phyloP scores from a whole-genome alignment of 2,329 filamentous ascomycete genomes.

The Zelopaecilomyces penicillatus region DNA sequence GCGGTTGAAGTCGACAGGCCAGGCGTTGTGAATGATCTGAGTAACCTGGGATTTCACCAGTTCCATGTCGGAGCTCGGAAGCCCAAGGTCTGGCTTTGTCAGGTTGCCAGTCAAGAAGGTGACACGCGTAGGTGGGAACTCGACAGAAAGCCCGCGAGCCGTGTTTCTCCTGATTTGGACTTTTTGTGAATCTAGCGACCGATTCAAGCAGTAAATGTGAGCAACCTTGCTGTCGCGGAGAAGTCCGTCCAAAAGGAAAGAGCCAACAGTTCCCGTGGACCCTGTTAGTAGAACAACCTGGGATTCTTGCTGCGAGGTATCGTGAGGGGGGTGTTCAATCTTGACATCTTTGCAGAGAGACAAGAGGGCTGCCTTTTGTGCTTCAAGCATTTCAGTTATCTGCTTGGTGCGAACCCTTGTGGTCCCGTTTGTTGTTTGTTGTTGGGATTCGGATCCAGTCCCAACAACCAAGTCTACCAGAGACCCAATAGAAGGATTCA shows the following conservation, averaged over 20 bases:
- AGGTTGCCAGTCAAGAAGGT: slow-evolving; percentile 4
- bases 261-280: slow-evolving; percentile 7
- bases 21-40: slow-evolving; percentile 8
- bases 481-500: background rate
- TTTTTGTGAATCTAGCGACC: background rate
- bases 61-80: background rate
- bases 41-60: background rate
- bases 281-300: slow-evolving; percentile 6
- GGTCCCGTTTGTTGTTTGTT: background rate
- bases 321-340: background rate
- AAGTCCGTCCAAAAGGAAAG: slow-evolving; percentile 6
- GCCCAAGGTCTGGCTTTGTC: background rate
- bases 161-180: slow-evolving; percentile 1
- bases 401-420: background rate
- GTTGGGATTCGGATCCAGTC: background rate
- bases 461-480: background rate
- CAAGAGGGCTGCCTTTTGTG: background rate
- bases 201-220: slow-evolving; percentile 7
- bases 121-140: background rate
- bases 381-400: background rate
- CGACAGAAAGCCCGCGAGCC: background rate
- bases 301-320: background rate
- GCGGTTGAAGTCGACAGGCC: slow-evolving; percentile 8
- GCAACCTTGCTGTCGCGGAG: background rate
- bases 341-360: background rate